Evolutionary conservation across 1,139 yeast species (phyloP).

Genomic region (Kluyveromyces marxianus): DNA sequence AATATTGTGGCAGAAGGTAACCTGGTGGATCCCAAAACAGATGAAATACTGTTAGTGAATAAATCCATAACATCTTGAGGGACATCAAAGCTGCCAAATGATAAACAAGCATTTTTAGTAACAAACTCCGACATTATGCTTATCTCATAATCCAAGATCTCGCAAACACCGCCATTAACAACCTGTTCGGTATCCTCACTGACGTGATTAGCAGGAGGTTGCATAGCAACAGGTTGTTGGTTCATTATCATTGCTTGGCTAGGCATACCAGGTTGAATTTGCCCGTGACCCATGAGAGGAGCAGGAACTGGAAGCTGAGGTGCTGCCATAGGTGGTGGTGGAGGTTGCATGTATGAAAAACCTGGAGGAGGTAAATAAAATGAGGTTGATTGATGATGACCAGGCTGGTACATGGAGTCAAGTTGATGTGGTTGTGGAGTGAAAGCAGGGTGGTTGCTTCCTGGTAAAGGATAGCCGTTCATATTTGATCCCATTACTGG

Average conservation of each 20-base stretch:
- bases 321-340: constrained; percentile 10
- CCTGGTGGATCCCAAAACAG: constrained; percentile 83
- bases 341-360: constrained; percentile 16
- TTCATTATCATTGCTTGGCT: constrained; percentile 11
- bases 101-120: constrained; percentile 43
- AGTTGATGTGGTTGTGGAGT: constrained; percentile 8
- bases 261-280: constrained; percentile 3
- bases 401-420: constrained; percentile 8
- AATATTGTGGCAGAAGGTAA: constrained; percentile 76
- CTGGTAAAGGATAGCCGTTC: constrained; percentile 7
- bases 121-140: constrained; percentile 71
- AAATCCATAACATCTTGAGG: constrained; percentile 39
- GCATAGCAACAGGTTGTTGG: constrained; percentile 7
- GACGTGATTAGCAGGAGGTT: neutral
- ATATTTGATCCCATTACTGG: constrained; percentile 2
- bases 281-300: neutral
- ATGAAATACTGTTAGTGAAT: constrained; percentile 53
- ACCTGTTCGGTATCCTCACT: constrained; percentile 18
- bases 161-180: constrained; percentile 66
- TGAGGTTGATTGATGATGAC: constrained; percentile 6
- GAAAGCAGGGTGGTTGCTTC: constrained; percentile 11
- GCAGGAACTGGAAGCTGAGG: neutral
- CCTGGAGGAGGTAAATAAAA: constrained; percentile 8
- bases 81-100: constrained; percentile 43
- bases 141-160: constrained; percentile 72